Base-by-base conservation (phyloP, 2,329 filamentous ascomycete genomes). In the Trichoderma gracile region DNA sequence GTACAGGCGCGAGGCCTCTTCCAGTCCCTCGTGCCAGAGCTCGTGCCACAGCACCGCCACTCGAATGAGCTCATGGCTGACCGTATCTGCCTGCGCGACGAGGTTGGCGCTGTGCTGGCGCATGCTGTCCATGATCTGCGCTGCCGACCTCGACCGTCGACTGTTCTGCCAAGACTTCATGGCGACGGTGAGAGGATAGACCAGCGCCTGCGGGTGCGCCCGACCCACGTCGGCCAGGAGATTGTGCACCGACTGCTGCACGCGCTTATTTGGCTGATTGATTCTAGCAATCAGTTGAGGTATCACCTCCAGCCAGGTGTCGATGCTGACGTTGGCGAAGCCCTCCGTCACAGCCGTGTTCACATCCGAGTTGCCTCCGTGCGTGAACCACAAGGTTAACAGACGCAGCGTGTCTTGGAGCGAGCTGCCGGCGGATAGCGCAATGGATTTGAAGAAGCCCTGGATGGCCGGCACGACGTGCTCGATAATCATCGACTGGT, bases 1-100 rank as follows among this genome's bases (percentile, higher is more conserved):
- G 81, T 98, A 99, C 19, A 99, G 82, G 60, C 95, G 87, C 38
- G 93, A 97, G 1, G 95, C 96, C 79, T 99, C 96, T 77, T 99
- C 95, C 17, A 99, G 83, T 30, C 91, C 96, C 77, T 99, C 96
- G 70, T 99, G 95, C 95, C 95, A 99, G 69, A 96, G 90, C 73
- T 99, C 95, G 73, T 99, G 95, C 96, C 96, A 99, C 25, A 99
- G 78, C 2, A 99, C 94, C 17, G 95, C 95, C 65, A 99, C 96
- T 58, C 95, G 89, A 73, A 99, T 98, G 63, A 99, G 86, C 75
- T 99, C 96, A 73, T 95, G 91, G 75, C 94, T 98, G 69, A 99
- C 93, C 53, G 93, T 84, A 74, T 97, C 94, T 42, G 95, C 95
- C 77, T 99, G 95, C 69, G 97, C 92, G 9, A 99, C 95, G 42